Conservation (phyloP, 1,139 yeast genomes). For the Entelexis paramagnoliae region DNA sequence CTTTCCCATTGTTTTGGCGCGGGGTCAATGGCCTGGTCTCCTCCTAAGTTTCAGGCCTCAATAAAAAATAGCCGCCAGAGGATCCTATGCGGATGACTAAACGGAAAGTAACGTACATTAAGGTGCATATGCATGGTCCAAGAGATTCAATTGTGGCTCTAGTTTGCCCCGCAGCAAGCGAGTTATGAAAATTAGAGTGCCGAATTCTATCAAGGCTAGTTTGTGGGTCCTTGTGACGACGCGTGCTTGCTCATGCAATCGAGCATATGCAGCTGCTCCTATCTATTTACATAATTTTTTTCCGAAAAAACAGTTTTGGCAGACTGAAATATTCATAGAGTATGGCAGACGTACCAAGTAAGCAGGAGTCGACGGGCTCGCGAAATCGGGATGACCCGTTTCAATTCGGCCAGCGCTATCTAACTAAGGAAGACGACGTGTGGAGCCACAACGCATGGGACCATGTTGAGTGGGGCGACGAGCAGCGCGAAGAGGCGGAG, state of each 20-base stretch:
- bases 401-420: constrained; percentile 76
- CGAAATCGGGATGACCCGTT: constrained; percentile 62
- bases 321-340: not conserved
- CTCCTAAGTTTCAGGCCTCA: no score
- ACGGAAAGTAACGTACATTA: no score
- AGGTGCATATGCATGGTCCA: no score
- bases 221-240: no score
- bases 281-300: constrained; percentile 5
- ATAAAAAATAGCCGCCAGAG: no score
- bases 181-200: no score
- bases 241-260: no score
- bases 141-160: no score
- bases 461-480: constrained; percentile 96
- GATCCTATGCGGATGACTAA: no score
- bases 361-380: not conserved
- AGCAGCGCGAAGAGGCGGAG: constrained; percentile 67
- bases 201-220: no score
- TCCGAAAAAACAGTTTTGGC: not conserved
- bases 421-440: constrained; percentile 60
- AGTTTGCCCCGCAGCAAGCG: no score
- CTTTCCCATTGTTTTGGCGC: constrained; percentile 21
- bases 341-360: not conserved
- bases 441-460: constrained; percentile 96
- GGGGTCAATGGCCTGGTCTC: no score
- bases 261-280: not conserved